These are phyloP conservation scores for Calonectria pseudoturangicola DNA, from an alignment of 2,329 filamentous ascomycete species.

Conservation along the genomic window DNA sequence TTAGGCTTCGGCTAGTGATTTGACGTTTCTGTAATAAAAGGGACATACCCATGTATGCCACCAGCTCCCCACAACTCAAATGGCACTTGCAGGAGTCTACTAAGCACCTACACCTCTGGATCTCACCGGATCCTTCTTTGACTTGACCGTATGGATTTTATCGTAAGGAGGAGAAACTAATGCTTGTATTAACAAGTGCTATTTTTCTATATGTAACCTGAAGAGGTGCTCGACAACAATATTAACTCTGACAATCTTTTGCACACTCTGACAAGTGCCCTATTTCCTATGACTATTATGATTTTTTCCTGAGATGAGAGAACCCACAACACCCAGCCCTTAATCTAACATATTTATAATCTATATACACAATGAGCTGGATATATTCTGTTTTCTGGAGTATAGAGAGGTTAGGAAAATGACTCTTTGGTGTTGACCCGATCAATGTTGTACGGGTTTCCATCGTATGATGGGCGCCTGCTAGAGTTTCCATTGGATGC, in stretches of 20 bases:
- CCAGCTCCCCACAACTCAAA: too few species aligned
- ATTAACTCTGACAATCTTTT: neutral
- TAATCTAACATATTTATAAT: neutral
- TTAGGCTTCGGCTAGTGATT: too few species aligned
- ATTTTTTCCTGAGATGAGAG: neutral
- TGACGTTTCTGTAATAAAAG: too few species aligned
- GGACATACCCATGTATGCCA: too few species aligned
- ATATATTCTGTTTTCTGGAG: neutral
- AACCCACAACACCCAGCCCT: neutral
- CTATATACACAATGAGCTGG: neutral
- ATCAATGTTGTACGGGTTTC: constrained; percentile 18
- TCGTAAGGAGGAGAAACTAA: too few species aligned
- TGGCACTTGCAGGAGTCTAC: too few species aligned
- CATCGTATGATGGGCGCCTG: constrained; percentile 8
- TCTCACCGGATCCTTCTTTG: too few species aligned
- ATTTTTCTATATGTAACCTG: neutral
- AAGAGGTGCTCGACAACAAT: neutral
- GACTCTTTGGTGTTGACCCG: constrained; percentile 14
- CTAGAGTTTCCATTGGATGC: neutral
- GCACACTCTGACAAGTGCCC: neutral
- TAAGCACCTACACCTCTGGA: too few species aligned
- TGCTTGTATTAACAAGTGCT: neutral
- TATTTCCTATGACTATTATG: neutral
- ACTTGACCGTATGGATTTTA: too few species aligned
- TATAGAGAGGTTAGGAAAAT: neutral